Evolutionary conservation across 305 asterid species (phyloP).

Genomic region (Monarda citriodora): DNA sequence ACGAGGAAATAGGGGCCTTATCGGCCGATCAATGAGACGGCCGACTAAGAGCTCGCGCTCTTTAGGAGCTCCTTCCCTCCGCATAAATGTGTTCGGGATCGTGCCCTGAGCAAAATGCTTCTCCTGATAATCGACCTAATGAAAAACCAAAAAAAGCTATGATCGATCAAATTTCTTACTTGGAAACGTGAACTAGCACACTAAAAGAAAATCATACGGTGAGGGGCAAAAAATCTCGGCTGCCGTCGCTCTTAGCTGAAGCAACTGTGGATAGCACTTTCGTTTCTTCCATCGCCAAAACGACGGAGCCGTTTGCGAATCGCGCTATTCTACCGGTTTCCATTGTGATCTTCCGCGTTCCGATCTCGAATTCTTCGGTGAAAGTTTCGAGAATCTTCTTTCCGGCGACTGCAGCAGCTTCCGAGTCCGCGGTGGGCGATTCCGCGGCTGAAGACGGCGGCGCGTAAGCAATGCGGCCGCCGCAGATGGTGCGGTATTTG

Average conservation of each 20-base stretch:
- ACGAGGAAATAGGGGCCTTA: constrained; percentile 92
- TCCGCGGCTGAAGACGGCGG: constrained; percentile 39
- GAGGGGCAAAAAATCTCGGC: constrained; percentile 90
- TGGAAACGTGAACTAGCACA: constrained; percentile 1
- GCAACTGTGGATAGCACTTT: constrained; percentile 88
- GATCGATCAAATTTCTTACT: constrained; percentile 9
- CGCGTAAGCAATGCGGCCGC: constrained; percentile 60
- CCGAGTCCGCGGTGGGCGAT: constrained; percentile 33
- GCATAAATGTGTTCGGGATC: constrained; percentile 89
- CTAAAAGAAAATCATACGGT: constrained; percentile 50
- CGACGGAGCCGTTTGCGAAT: constrained; percentile 90
- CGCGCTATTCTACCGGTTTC: constrained; percentile 95
- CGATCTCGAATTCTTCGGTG: constrained; percentile 86
- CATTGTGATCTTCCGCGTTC: constrained; percentile 56
- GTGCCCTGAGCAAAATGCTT: constrained; percentile 94
- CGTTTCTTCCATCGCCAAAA: constrained; percentile 87
- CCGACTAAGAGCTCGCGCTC: constrained; percentile 98
- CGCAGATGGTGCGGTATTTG: constrained; percentile 59
- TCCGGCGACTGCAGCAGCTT: constrained; percentile 34
- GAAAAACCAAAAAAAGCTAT: constrained; percentile 12
- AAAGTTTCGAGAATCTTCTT: constrained; percentile 77
- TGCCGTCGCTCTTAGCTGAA: constrained; percentile 79
- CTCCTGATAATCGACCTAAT: constrained; percentile 98
- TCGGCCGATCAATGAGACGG: constrained; percentile 95
- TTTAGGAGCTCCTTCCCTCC: constrained; percentile 98